phyloP scores from a whole-genome alignment of 495 filamentous ascomycete species.

The Tetracladium marchalianum region DNA sequence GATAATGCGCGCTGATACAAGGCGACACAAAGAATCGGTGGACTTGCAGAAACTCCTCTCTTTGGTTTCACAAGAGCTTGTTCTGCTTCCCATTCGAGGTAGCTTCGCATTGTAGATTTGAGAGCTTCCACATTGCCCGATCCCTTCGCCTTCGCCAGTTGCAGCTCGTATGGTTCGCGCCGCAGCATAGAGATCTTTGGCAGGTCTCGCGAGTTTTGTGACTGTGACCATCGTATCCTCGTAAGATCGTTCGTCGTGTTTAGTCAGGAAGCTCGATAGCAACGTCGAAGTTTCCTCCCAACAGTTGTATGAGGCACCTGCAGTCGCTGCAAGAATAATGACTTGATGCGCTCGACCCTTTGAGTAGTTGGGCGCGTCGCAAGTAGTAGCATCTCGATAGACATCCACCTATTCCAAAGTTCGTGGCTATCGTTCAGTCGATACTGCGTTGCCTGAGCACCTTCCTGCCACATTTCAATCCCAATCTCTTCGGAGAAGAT shows the following conservation, averaged over 20 bases:
- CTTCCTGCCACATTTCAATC: conserved; percentile 70
- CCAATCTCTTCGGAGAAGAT: conserved; percentile 71
- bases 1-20: conserved; percentile 73
- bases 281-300: conserved; percentile 80
- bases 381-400: conserved; percentile 42
- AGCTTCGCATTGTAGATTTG: conserved; percentile 55
- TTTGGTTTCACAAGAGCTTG: conserved; percentile 31
- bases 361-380: conserved; percentile 43
- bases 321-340: conserved; percentile 64
- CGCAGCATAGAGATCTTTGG: conserved; percentile 57
- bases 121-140: conserved; percentile 46
- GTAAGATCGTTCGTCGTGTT: conserved; percentile 63
- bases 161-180: conserved; percentile 64
- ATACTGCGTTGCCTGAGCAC: conserved; percentile 66
- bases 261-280: conserved; percentile 73
- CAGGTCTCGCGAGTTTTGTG: conserved; percentile 50
- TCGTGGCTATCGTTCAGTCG: conserved; percentile 75
- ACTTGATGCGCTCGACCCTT: conserved; percentile 53
- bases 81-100: conserved; percentile 73
- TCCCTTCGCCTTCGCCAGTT: conserved; percentile 48
- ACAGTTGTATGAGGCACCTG: conserved; percentile 66
- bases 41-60: conserved; percentile 40
- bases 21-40: conserved; percentile 44
- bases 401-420: conserved; percentile 83
- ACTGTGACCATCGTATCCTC: conserved; percentile 70